These are phyloP conservation scores for Aspergillus texensis DNA, from an alignment of 2,329 filamentous ascomycete genomes.

Conservation along the genomic window DNA sequence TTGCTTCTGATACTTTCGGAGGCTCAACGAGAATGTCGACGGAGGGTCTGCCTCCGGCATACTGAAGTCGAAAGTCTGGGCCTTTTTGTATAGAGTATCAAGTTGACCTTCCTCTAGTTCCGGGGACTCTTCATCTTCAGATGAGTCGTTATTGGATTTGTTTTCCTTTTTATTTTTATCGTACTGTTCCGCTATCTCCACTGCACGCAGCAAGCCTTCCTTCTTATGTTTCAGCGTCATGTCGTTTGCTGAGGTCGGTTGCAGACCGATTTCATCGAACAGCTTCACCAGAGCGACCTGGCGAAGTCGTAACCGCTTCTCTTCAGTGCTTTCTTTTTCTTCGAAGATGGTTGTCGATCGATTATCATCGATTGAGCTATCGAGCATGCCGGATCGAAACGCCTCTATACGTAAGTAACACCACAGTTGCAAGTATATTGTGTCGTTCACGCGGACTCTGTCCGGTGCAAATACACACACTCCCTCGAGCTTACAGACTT, in stretches of 20 bases:
- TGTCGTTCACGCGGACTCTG: constrained; percentile 83
- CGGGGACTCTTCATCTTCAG: constrained; percentile 78
- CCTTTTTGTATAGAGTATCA: constrained; percentile 90
- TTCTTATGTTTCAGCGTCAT: constrained; percentile 76
- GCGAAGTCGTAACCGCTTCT: constrained; percentile 78
- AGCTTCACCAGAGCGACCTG: constrained; percentile 87
- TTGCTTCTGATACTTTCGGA: constrained; percentile 94
- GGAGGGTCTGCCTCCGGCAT: constrained; percentile 86
- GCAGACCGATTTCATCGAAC: constrained; percentile 83
- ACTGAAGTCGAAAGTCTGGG: constrained; percentile 93
- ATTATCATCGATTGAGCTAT: constrained; percentile 61
- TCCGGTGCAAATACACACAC: constrained; percentile 89
- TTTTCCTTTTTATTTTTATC: constrained; percentile 61
- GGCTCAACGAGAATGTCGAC: constrained; percentile 75
- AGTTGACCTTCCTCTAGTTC: constrained; percentile 95
- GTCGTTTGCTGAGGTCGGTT: constrained; percentile 74
- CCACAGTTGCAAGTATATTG: constrained; percentile 83
- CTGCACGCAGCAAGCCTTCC: constrained; percentile 82
- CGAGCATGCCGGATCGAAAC: constrained; percentile 67
- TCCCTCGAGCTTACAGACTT: constrained; percentile 83
- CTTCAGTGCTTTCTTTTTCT: constrained; percentile 80
- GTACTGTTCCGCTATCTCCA: constrained; percentile 78
- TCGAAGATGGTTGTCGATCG: constrained; percentile 75
- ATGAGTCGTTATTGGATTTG: constrained; percentile 48
- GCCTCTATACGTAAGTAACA: constrained; percentile 75